Base-by-base conservation (phyloP, 1,139 yeast genomes). In the Hemisphaericaspora subhashii region DNA sequence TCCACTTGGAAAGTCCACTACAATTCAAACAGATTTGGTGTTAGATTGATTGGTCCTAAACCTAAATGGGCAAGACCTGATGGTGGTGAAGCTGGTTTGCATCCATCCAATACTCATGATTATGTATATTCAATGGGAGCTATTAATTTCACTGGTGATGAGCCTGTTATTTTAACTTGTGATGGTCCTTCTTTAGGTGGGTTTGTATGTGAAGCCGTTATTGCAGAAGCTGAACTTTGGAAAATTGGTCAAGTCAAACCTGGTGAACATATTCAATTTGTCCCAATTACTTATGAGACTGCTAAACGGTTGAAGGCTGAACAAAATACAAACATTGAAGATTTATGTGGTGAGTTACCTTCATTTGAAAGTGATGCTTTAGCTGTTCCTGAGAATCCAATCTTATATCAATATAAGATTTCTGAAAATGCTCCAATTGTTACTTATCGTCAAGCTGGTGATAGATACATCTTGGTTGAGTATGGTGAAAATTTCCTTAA, bases 161-260 rank as follows among this genome's bases (percentile, higher is more conserved):
- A 90, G 62, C 98, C 98, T 3, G 98, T 92, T 25, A 88, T 92
- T 50, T 76, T 92, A 62, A 87, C 98, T 8, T 87, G 96, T 57
- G 98, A 92, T 65, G 98, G 98, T 45, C 98, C 98, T 36, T 86
- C 96, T 11, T 77, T 92, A 47, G 98, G 98, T 55, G 98, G 98
- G 1, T 92, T 92, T 58, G 97, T 92, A 27, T 92, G 98, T 66
- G 86, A 88, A 56, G 97, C 95, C 5, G 97, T 90, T 42, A 95
- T 92, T 46, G 86, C 88, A 20, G 95, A 89, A 59, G 88, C 95
- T 24, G 98, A 92, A 67, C 81, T 92, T 85, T 92, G 98, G 98
- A 92, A 92, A 68, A 86, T 92, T 58, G 98, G 98, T 39, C 98
- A 92, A 68, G 90, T 86, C 36, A 89, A 86, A 62, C 97, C 98